Evolutionary conservation across 2,329 filamentous ascomycete species (phyloP).

Genomic region (Trichoderma polysporum): DNA sequence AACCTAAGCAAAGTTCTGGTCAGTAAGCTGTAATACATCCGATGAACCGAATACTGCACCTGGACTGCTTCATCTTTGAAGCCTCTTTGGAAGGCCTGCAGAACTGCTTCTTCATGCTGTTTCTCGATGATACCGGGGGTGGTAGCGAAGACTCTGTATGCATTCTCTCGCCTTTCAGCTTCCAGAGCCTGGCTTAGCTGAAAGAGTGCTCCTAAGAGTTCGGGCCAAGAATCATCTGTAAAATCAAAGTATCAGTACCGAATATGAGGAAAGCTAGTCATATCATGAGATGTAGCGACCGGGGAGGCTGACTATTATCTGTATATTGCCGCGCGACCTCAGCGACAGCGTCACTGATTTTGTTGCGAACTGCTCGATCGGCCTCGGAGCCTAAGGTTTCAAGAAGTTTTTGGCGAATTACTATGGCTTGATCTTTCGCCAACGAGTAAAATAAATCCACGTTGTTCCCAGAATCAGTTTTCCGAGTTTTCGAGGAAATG

Average conservation of each 20-base stretch:
- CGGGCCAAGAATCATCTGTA: slow-evolving; percentile 81
- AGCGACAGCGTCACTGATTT: slow-evolving; percentile 95
- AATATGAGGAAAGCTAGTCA: neutral
- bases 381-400: slow-evolving; percentile 72
- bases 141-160: slow-evolving; percentile 92
- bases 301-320: slow-evolving; percentile 68
- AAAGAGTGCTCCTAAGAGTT: slow-evolving; percentile 83
- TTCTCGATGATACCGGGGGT: slow-evolving; percentile 95
- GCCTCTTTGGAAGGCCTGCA: slow-evolving; percentile 83
- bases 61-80: slow-evolving; percentile 85
- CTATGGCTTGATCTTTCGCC: slow-evolving; percentile 67
- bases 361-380: slow-evolving; percentile 77
- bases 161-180: slow-evolving; percentile 80
- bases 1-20: slow-evolving; percentile 54
- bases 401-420: slow-evolving; percentile 81
- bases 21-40: neutral
- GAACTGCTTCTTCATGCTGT: slow-evolving; percentile 88
- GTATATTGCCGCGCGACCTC: slow-evolving; percentile 94
- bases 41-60: slow-evolving; percentile 48
- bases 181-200: slow-evolving; percentile 85
- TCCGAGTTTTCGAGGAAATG: slow-evolving; percentile 85
- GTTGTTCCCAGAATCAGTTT: slow-evolving; percentile 67
- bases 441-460: slow-evolving; percentile 86
- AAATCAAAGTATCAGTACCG: slow-evolving; percentile 25
- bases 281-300: neutral